A percentile compares a stretch with the other conserved stretches of the same genome.
Evolutionary conservation across 2,329 filamentous ascomycete genomes (phyloP).

Genomic region (Diaporthe citrichinensis): DNA sequence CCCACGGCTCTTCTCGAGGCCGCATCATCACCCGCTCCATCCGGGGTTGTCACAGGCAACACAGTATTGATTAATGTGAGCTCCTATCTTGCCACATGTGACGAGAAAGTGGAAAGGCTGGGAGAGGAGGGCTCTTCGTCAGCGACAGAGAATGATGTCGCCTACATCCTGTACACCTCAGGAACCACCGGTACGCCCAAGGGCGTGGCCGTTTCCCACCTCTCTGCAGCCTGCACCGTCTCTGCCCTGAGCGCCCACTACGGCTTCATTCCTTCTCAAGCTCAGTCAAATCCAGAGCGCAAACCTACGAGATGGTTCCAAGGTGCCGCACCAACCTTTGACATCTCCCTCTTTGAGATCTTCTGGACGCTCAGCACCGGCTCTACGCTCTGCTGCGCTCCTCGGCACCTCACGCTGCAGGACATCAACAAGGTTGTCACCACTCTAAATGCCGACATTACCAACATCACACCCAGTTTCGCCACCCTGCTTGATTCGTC

Average conservation of each 20-base stretch:
- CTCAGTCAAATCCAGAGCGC: conserved; percentile 45
- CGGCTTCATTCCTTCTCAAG: conserved; percentile 47
- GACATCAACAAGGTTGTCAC: conserved; percentile 42
- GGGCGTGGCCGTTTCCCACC: conserved; percentile 50
- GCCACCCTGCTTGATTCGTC: conserved; percentile 40
- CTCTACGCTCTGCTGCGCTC: conserved; percentile 29
- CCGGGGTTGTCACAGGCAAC: conserved; percentile 4
- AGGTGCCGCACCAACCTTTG: conserved; percentile 40
- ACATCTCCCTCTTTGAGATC: conserved; percentile 35
- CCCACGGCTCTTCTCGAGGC: conserved; percentile 47
- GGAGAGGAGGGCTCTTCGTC: not conserved
- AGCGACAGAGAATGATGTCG: conserved; percentile 43
- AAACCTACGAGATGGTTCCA: conserved; percentile 39
- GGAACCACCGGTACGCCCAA: conserved; percentile 54
- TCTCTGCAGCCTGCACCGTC: conserved; percentile 48
- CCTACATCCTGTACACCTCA: conserved; percentile 52
- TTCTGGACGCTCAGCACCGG: conserved; percentile 35
- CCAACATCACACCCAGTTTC: conserved; percentile 56
- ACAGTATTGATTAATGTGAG: conserved; percentile 25
- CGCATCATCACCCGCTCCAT: conserved; percentile 4
- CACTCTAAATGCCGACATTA: conserved; percentile 51
- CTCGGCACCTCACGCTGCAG: conserved; percentile 30
- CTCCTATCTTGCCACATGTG: not conserved
- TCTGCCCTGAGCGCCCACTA: conserved; percentile 47
- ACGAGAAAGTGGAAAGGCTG: conserved; percentile 33